A percentile compares a stretch with the other conserved stretches of the same genome.
phyloP scores from a whole-genome alignment of 148 eudicot species.

The Polygonum aviculare region DNA sequence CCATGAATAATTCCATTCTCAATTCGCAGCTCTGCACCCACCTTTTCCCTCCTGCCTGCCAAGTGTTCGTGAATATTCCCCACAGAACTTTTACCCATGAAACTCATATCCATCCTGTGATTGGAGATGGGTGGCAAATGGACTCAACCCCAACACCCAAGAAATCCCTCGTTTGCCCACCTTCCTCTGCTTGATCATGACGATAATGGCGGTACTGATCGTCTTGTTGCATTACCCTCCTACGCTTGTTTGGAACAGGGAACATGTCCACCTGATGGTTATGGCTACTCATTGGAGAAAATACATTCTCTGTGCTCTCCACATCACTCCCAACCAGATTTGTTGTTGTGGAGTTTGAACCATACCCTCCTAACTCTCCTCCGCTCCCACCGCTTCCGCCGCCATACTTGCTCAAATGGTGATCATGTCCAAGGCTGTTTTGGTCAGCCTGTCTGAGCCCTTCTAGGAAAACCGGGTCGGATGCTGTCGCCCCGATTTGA shows the following conservation, averaged over 20 bases:
- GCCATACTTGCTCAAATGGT: conserved; percentile 1
- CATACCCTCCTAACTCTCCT: conserved; percentile 1
- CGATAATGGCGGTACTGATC: neutral
- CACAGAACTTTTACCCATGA: neutral
- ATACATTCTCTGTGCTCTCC: conserved; percentile 10
- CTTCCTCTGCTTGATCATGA: neutral
- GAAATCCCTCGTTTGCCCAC: conserved; percentile 11
- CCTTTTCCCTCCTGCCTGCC: neutral
- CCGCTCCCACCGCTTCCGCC: neutral
- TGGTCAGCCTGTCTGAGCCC: neutral
- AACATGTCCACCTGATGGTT: conserved; percentile 4
- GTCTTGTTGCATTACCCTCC: conserved; percentile 6
- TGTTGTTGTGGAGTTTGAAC: conserved; percentile 5
- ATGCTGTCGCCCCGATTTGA: conserved; percentile 4
- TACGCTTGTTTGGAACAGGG: neutral
- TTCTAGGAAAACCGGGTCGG: conserved; percentile 8
- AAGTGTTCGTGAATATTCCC: conserved; percentile 4
- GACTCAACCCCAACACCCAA: conserved; percentile 11
- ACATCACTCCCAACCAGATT: conserved; percentile 14
- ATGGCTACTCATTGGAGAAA: conserved; percentile 5
- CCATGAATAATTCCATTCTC: neutral
- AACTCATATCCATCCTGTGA: conserved; percentile 10
- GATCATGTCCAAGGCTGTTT: neutral
- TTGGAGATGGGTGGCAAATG: conserved; percentile 10
- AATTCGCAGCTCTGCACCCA: neutral